These are phyloP conservation scores for Penicillium janthinellum DNA, from an alignment of 2,329 filamentous ascomycete genomes.

Conservation along the genomic window DNA sequence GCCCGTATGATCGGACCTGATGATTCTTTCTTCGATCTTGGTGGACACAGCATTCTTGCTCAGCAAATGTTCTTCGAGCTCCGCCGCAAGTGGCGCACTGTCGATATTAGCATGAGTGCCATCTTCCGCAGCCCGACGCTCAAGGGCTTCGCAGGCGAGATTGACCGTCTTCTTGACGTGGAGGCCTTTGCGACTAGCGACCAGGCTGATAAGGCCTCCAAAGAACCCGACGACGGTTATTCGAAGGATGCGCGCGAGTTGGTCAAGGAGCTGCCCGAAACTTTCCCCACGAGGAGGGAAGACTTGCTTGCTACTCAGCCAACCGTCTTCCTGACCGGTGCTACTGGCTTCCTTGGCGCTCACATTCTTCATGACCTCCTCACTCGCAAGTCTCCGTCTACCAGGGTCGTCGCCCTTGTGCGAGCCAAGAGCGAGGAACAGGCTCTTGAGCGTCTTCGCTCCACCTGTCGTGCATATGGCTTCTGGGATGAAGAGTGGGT, in stretches of 20 bases:
- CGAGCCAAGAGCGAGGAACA: slow-evolving; percentile 65
- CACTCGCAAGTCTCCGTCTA: slow-evolving; percentile 55
- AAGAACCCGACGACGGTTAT: slow-evolving; percentile 51
- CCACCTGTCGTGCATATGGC: slow-evolving; percentile 73
- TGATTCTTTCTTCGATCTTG: slow-evolving; percentile 74
- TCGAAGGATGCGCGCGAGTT: slow-evolving; percentile 55
- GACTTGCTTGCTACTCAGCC: slow-evolving; percentile 40
- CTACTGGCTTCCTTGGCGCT: slow-evolving; percentile 84
- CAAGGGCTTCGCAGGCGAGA: slow-evolving; percentile 57
- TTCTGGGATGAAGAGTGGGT: slow-evolving; percentile 71
- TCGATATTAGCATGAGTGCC: slow-evolving; percentile 68
- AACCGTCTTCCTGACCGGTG: slow-evolving; percentile 81
- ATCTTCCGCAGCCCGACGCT: slow-evolving; percentile 71
- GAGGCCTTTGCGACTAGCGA: slow-evolving; percentile 49
- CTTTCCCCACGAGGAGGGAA: slow-evolving; percentile 40
- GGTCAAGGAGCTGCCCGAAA: slow-evolving; percentile 51
- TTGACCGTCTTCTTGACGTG: slow-evolving; percentile 54
- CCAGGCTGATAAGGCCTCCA: slow-evolving; percentile 42
- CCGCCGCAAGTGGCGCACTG: slow-evolving; percentile 61
- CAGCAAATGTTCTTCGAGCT: slow-evolving; percentile 78
- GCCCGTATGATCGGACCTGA: slow-evolving; percentile 66
- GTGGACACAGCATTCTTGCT: slow-evolving; percentile 78
- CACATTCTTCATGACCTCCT: slow-evolving; percentile 78
- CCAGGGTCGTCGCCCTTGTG: slow-evolving; percentile 73
- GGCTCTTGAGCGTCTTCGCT: slow-evolving; percentile 65